Evolutionary conservation across 1,139 yeast species (phyloP).

Genomic region (Insectozyma bohioensis): DNA sequence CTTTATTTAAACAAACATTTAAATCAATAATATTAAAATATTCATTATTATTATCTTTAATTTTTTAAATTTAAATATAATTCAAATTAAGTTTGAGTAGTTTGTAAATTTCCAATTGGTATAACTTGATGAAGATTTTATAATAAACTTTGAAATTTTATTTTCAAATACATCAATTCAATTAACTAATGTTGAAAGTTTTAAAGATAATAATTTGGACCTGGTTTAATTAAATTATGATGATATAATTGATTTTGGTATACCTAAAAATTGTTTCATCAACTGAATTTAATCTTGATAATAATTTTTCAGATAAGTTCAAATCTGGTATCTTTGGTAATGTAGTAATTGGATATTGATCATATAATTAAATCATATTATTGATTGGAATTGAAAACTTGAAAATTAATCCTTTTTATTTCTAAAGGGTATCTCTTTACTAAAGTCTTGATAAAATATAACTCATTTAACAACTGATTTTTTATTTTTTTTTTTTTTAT

Average conservation of each 20-base stretch:
- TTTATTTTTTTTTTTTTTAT: too few species aligned
- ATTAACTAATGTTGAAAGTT: constrained; percentile 57
- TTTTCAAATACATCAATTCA: constrained; percentile 46
- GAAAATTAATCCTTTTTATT: too few species aligned
- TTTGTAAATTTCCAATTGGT: constrained; percentile 44
- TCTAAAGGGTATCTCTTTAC: too few species aligned
- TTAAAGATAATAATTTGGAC: constrained; percentile 71
- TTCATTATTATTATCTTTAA: constrained; percentile 44
- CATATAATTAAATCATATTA: too few species aligned
- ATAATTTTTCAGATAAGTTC: constrained; percentile 27
- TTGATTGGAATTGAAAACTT: too few species aligned
- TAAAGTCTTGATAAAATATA: too few species aligned
- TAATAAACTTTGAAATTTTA: constrained; percentile 44
- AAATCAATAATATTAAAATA: constrained; percentile 50
- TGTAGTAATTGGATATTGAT: constrained; percentile 34
- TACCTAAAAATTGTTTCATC: constrained; percentile 54
- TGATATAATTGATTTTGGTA: constrained; percentile 75
- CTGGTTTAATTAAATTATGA: constrained; percentile 73
- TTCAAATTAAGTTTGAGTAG: constrained; percentile 42
- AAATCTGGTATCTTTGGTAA: constrained; percentile 44
- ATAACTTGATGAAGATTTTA: constrained; percentile 35
- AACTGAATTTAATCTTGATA: constrained; percentile 27
- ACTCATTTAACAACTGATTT: too few species aligned
- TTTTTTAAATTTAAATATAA: constrained; percentile 41
- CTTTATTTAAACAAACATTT: constrained; percentile 67